A percentile compares a stretch with the other conserved stretches of the same genome.
phyloP scores from a whole-genome alignment of 257 asterid species.

The Gentiana straminea region DNA sequence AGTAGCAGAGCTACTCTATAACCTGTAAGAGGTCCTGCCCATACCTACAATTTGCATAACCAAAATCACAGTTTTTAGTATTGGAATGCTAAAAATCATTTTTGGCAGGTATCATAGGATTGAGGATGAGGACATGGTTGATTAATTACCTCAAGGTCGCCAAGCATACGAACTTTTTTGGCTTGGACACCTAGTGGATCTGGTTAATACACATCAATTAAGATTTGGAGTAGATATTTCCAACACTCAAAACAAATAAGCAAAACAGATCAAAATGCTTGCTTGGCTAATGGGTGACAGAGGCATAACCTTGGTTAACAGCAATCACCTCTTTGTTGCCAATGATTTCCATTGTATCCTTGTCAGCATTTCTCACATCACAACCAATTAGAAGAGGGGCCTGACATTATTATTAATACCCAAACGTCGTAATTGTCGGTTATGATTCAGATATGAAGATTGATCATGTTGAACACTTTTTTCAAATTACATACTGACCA shows the following conservation, averaged over 20 bases:
- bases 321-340: constrained; percentile 62
- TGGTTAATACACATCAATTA: constrained; percentile 10
- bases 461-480: neutral
- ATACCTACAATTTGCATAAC: constrained; percentile 25
- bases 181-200: constrained; percentile 74
- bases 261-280: too few relatives aligned
- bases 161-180: constrained; percentile 70
- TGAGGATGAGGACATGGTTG: neutral
- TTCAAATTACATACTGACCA: too few relatives aligned
- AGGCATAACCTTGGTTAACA: constrained; percentile 57
- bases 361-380: constrained; percentile 49
- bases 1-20: constrained; percentile 60
- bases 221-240: neutral
- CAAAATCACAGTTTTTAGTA: neutral
- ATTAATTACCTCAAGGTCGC: constrained; percentile 64
- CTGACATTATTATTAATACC: constrained; percentile 13
- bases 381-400: constrained; percentile 91
- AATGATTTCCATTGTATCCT: constrained; percentile 49
- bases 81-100: neutral
- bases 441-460: neutral
- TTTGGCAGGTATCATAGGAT: neutral
- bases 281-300: too few relatives aligned
- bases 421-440: neutral
- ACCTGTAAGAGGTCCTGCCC: constrained; percentile 81
- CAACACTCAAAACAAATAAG: neutral